Conservation (phyloP, 192 early-diverging fungal species). For the Thamnidium elegans region DNA sequence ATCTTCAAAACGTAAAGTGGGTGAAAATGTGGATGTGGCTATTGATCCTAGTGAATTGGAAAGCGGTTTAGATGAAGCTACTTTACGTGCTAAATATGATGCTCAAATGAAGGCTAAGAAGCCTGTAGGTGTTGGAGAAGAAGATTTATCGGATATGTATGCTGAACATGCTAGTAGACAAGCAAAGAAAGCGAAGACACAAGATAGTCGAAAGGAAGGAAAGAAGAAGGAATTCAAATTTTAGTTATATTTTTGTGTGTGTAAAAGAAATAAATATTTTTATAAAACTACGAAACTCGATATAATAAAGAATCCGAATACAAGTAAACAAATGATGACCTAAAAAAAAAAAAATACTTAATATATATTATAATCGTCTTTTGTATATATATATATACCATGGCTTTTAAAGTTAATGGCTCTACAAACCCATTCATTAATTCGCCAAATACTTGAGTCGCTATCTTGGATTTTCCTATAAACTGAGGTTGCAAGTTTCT, state of each 20-base stretch:
- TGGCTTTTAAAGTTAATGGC: not conserved
- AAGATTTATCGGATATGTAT: constrained; percentile 88
- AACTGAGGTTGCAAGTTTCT: too few species aligned
- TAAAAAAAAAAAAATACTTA: not conserved
- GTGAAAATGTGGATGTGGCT: constrained; percentile 74
- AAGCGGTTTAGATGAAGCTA: constrained; percentile 67
- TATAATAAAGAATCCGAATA: constrained; percentile 3
- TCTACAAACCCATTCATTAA: not conserved
- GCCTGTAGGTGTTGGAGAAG: constrained; percentile 47
- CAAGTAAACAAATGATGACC: not conserved
- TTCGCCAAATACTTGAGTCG: not conserved
- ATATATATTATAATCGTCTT: too few species aligned
- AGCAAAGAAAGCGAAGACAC: constrained; percentile 67
- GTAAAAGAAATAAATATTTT: not conserved
- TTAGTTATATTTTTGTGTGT: constrained; percentile 16
- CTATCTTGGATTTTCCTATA: constrained; percentile 1
- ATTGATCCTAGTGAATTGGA: constrained; percentile 91
- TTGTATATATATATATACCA: too few species aligned
- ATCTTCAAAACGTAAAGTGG: constrained; percentile 50
- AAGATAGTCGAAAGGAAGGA: constrained; percentile 43
- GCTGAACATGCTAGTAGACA: constrained; percentile 76
- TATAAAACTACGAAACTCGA: not conserved
- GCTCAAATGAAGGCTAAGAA: constrained; percentile 51
- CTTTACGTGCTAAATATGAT: constrained; percentile 77
- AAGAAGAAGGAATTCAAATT: constrained; percentile 44